These are phyloP conservation scores for Phytomonas sp. DNA, from an alignment of 208 protist species.

Conservation along the genomic window DNA sequence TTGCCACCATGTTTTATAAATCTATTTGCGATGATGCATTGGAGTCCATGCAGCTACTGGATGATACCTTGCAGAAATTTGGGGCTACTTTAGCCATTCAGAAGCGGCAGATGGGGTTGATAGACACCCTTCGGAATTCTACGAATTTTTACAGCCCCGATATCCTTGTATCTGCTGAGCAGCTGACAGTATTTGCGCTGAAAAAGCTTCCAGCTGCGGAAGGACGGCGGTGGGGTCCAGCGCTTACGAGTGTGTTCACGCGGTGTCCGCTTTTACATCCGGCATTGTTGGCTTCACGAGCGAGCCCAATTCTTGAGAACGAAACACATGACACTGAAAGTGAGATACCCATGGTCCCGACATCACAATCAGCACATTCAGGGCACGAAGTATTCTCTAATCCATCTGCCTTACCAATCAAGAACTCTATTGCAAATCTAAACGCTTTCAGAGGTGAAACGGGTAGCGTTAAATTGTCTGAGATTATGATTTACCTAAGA, in stretches of 20 bases:
- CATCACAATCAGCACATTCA: neutral
- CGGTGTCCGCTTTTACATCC: constrained; percentile 23
- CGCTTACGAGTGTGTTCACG: constrained; percentile 25
- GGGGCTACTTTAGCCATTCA: constrained; percentile 9
- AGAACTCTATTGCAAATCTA: neutral
- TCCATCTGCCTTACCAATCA: constrained; percentile 3
- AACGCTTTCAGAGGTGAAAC: constrained; percentile 19
- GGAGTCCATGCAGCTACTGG: constrained; percentile 49
- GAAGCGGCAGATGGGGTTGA: constrained; percentile 13
- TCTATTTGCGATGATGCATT: constrained; percentile 58
- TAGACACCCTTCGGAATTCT: constrained; percentile 7
- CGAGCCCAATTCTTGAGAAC: neutral
- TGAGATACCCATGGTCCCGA: neutral
- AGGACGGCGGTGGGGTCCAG: constrained; percentile 23
- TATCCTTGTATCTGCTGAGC: neutral
- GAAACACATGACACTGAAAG: neutral
- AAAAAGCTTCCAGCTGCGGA: constrained; percentile 20
- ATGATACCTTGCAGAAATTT: constrained; percentile 38
- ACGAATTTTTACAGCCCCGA: neutral
- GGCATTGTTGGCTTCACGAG: constrained; percentile 1
- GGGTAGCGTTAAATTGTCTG: constrained; percentile 7
- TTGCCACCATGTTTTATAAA: constrained; percentile 40
- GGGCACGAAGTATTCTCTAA: constrained; percentile 3
- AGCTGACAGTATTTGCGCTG: constrained; percentile 26
- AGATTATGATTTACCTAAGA: constrained; percentile 36